These are phyloP conservation scores for Globisporangium nagaii DNA, from an alignment of 352 stramenopile genomes.

Conservation along the genomic window DNA sequence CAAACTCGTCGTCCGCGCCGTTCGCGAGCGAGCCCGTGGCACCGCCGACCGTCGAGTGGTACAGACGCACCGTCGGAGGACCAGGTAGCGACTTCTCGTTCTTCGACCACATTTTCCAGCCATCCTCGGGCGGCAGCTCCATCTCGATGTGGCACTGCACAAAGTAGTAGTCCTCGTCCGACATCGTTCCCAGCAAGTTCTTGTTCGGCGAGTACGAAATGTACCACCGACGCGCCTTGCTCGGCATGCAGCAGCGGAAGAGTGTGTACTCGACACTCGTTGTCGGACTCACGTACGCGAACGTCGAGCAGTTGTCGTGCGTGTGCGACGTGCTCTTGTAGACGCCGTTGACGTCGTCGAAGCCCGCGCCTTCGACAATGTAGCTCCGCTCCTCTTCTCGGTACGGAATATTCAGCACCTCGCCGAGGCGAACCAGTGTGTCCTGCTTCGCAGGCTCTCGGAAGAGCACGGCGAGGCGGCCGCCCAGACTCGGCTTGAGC, in stretches of 20 bases:
- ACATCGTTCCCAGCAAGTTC: slow-evolving; percentile 76
- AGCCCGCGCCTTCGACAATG: slow-evolving; percentile 87
- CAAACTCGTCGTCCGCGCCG: slow-evolving; percentile 16
- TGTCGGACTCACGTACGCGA: slow-evolving; percentile 40
- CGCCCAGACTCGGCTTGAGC: slow-evolving; percentile 70
- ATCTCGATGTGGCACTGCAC: slow-evolving; percentile 77
- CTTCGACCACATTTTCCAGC: slow-evolving; percentile 86
- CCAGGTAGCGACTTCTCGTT: slow-evolving; percentile 70
- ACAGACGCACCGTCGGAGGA: slow-evolving; percentile 60
- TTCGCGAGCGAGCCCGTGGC: background rate
- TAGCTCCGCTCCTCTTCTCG: slow-evolving; percentile 80
- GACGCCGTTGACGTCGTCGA: slow-evolving; percentile 89
- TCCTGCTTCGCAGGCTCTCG: slow-evolving; percentile 76
- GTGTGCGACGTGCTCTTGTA: slow-evolving; percentile 85
- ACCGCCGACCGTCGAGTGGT: slow-evolving; percentile 54
- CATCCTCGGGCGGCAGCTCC: slow-evolving; percentile 64
- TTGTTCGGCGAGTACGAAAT: slow-evolving; percentile 94
- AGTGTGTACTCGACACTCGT: slow-evolving; percentile 88
- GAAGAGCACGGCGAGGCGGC: slow-evolving; percentile 50
- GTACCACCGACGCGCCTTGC: slow-evolving; percentile 97
- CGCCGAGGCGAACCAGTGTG: slow-evolving; percentile 55
- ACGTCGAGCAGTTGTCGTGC: slow-evolving; percentile 77
- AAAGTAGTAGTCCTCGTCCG: slow-evolving; percentile 87
- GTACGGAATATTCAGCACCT: slow-evolving; percentile 57
- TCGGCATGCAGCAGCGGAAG: slow-evolving; percentile 97